Evolutionary conservation across 2,329 filamentous ascomycete species (phyloP).

Genomic region (Aquanectria penicillioides): DNA sequence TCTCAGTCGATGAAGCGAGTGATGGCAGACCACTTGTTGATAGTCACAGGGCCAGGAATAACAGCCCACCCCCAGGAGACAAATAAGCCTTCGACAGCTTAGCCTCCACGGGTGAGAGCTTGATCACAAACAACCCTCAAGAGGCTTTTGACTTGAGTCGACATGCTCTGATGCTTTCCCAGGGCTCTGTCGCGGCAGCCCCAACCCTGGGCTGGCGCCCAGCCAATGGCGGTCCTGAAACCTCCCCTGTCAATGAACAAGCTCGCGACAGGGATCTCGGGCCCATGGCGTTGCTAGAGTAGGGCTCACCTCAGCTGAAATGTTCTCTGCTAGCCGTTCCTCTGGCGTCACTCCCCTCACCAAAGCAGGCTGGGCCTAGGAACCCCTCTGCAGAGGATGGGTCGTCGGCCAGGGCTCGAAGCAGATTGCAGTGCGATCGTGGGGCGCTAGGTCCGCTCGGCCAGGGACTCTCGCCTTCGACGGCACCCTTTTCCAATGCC

Average conservation of each 20-base stretch:
- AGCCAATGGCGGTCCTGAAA: constrained; percentile 40
- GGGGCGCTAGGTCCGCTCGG: constrained; percentile 31
- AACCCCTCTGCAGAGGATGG: constrained; percentile 33
- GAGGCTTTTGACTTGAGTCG: no score
- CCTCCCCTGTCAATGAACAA: constrained; percentile 42
- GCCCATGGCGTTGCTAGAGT: constrained; percentile 41
- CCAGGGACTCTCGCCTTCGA: constrained; percentile 34
- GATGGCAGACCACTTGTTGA: constrained; percentile 11
- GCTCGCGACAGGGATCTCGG: constrained; percentile 39
- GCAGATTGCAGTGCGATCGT: constrained; percentile 45
- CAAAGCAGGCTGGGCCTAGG: constrained; percentile 32
- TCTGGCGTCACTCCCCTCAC: constrained; percentile 41
- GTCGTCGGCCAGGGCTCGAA: constrained; percentile 29
- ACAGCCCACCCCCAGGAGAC: constrained; percentile 21
- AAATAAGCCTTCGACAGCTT: no score
- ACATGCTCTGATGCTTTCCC: constrained; percentile 25
- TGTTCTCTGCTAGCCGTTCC: constrained; percentile 37
- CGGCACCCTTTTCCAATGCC: constrained; percentile 24
- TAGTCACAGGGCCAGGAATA: constrained; percentile 8
- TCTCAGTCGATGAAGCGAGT: constrained; percentile 23
- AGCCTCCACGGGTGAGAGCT: no score
- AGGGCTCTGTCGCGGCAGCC: constrained; percentile 25
- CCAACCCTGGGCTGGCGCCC: constrained; percentile 10
- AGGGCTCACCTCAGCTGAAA: constrained; percentile 54
- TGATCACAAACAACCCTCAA: no score